Percentiles rank a stretch among this genome's conserved stretches.
Evolutionary conservation across 768 basidiomycete genomes (phyloP).

Genomic region (Mycena galericulata): DNA sequence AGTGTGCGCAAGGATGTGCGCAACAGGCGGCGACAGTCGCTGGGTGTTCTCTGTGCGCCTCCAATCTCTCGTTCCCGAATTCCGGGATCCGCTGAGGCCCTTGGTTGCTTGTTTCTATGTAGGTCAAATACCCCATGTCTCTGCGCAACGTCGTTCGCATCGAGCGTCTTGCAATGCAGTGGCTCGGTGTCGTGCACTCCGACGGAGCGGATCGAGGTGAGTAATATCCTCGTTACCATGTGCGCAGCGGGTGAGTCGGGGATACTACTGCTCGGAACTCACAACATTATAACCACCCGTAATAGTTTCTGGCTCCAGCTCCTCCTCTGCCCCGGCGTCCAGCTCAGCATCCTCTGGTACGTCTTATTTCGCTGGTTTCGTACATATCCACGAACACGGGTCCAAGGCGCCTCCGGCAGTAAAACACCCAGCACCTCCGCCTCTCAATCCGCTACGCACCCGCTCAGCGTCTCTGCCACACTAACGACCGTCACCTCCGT

Average conservation of each 20-base stretch:
- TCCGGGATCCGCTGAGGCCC: background rate
- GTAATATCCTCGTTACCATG: slow-evolving; percentile 7
- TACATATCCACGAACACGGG: background rate
- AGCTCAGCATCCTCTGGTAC: background rate
- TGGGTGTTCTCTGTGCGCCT: slow-evolving; percentile 18
- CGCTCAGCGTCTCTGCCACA: background rate
- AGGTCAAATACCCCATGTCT: slow-evolving; percentile 23
- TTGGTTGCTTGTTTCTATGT: background rate
- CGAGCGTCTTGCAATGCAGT: slow-evolving; percentile 20
- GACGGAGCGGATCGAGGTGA: slow-evolving; percentile 10
- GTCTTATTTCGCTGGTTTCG: no score
- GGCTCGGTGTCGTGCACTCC: slow-evolving; percentile 11
- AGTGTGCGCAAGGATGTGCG: slow-evolving; percentile 26
- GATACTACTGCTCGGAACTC: background rate
- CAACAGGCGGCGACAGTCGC: slow-evolving; percentile 5
- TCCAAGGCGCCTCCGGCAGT: no score
- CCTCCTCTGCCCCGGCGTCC: background rate
- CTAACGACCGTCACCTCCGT: background rate
- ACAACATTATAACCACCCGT: background rate
- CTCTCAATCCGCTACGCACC: background rate
- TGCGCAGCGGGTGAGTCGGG: slow-evolving; percentile 12
- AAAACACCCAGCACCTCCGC: no score
- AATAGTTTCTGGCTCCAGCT: background rate
- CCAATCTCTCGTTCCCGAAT: background rate
- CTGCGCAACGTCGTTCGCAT: slow-evolving; percentile 18